Conservation (phyloP, 371 early-diverging fungal genomes). For the Furculomyces boomerangus region DNA sequence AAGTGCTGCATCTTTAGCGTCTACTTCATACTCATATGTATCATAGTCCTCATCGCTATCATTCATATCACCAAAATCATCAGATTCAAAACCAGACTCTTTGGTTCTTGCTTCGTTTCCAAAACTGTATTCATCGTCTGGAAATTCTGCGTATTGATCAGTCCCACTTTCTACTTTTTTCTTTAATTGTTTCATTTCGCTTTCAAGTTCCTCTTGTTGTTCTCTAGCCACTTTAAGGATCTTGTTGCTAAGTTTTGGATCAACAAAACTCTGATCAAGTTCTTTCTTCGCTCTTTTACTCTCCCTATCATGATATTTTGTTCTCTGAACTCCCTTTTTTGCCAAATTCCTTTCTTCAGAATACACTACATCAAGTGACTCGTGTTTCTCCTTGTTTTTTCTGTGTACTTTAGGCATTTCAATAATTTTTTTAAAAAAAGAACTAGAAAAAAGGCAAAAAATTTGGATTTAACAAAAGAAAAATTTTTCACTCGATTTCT, state of each 20-base stretch:
- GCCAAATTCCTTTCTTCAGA: conserved; percentile 17
- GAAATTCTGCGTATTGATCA: conserved; percentile 9
- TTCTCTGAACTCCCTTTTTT: conserved; percentile 25
- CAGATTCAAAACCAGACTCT: conserved; percentile 12
- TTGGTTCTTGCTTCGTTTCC: not conserved
- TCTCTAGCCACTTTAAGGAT: conserved; percentile 71
- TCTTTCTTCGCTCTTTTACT: conserved; percentile 32
- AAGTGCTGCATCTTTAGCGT: conserved; percentile 52
- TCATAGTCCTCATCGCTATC: conserved; percentile 13
- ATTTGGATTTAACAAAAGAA: too few relatives aligned
- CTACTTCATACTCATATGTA: conserved; percentile 42
- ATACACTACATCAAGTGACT: not conserved
- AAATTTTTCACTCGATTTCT: too few relatives aligned
- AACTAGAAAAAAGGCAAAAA: too few relatives aligned
- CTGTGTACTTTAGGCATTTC: not conserved
- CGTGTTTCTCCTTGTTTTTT: not conserved
- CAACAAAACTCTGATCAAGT: conserved; percentile 49
- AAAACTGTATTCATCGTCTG: not conserved
- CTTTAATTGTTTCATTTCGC: conserved; percentile 4
- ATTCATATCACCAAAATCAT: conserved; percentile 5
- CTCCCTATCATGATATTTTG: conserved; percentile 44
- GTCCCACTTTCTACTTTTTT: not conserved
- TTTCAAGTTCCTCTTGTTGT: conserved; percentile 79
- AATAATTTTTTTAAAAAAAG: not conserved
- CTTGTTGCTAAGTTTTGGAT: conserved; percentile 72